phyloP scores from a whole-genome alignment of 306 rosid genomes.

The Hippophae rhamnoides region DNA sequence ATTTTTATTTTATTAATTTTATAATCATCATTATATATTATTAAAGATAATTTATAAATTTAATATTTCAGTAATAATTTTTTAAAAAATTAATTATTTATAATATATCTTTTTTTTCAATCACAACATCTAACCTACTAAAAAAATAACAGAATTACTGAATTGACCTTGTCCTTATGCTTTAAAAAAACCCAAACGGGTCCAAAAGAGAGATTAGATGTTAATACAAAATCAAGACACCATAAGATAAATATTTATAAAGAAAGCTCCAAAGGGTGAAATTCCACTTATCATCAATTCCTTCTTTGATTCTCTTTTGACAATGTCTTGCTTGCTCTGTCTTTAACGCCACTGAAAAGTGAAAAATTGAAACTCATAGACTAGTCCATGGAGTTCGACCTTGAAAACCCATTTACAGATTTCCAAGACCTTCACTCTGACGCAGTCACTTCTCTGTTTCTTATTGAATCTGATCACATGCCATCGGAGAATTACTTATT shows the following conservation, averaged over 20 bases:
- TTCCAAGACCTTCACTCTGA: constrained; percentile 36
- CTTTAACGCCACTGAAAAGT: constrained; percentile 13
- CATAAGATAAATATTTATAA: constrained; percentile 20
- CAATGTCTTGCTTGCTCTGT: constrained; percentile 24
- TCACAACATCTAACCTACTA: no score
- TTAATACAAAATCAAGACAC: constrained; percentile 16
- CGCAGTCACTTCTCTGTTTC: constrained; percentile 46
- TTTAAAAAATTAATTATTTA: no score
- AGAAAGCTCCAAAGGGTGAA: constrained; percentile 25
- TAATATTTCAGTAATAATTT: no score
- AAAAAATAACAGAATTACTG: no score
- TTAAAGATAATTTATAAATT: no score
- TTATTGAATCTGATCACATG: constrained; percentile 71
- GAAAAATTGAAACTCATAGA: background rate
- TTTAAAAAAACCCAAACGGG: no score
- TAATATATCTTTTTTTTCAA: no score
- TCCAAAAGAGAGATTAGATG: background rate
- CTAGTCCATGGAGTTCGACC: constrained; percentile 74
- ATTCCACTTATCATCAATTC: constrained; percentile 18
- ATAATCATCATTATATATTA: no score
- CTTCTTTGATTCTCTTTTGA: constrained; percentile 9
- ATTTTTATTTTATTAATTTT: no score
- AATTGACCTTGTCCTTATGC: no score
- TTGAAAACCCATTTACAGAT: constrained; percentile 69
- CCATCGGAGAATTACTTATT: constrained; percentile 49